A percentile compares a stretch with the other conserved stretches of the same genome.
Conservation (phyloP, 1,139 yeast species). For the Ogataea hybrid region DNA sequence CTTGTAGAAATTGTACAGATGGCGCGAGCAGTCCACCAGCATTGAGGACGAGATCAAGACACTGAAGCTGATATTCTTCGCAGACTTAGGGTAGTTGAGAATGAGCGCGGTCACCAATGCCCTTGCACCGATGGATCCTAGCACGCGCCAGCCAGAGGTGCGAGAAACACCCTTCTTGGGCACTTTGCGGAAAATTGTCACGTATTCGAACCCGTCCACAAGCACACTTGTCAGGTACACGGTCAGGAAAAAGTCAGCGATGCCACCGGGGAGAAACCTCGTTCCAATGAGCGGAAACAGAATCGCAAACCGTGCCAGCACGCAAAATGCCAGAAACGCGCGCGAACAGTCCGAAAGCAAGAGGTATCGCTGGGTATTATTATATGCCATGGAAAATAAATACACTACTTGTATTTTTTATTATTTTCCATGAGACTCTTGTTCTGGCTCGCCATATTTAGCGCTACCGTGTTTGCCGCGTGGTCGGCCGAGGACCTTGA, state of each 20-base stretch:
- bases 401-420: background rate
- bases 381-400: slow-evolving; percentile 11
- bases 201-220: slow-evolving; percentile 27
- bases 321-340: slow-evolving; percentile 50
- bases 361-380: slow-evolving; percentile 20
- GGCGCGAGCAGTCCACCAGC: slow-evolving; percentile 40
- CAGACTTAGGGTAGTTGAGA: slow-evolving; percentile 47
- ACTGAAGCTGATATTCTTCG: slow-evolving; percentile 49
- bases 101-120: slow-evolving; percentile 35
- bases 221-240: slow-evolving; percentile 21
- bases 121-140: slow-evolving; percentile 9
- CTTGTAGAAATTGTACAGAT: slow-evolving; percentile 47
- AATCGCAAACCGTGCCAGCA: slow-evolving; percentile 48
- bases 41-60: slow-evolving; percentile 48
- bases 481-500: slow-evolving; percentile 72
- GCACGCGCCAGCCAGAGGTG: slow-evolving; percentile 9
- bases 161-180: slow-evolving; percentile 11
- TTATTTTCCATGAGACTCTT: slow-evolving; percentile 10
- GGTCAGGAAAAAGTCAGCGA: slow-evolving; percentile 50
- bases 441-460: slow-evolving; percentile 14
- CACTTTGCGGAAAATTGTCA: slow-evolving; percentile 20
- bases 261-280: slow-evolving; percentile 64
- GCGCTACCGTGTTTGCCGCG: slow-evolving; percentile 27
- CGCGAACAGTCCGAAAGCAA: slow-evolving; percentile 31
- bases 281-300: slow-evolving; percentile 62